A percentile compares a stretch with the other conserved stretches of the same genome.
Evolutionary conservation across 768 basidiomycete species (phyloP).

Genomic region (Leccinum subgranulosum): DNA sequence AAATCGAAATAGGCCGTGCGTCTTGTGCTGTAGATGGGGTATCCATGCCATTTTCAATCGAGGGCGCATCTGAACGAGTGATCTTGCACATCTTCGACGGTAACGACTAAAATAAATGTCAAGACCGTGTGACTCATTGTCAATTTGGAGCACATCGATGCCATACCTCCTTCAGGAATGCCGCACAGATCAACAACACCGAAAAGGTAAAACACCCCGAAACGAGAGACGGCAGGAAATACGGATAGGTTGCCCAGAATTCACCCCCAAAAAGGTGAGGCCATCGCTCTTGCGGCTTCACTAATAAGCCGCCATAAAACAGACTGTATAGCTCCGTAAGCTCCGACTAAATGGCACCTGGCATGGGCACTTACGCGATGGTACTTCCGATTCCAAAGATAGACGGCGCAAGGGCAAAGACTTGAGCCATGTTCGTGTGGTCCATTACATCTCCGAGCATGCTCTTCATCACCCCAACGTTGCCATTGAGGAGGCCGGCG

Average conservation of each 20-base stretch:
- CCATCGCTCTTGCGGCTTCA: constrained; percentile 53
- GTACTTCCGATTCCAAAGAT: constrained; percentile 33
- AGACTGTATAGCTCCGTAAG: constrained; percentile 36
- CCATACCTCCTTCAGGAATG: constrained; percentile 33
- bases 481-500: constrained; percentile 38
- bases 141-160: neutral
- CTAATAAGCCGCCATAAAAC: constrained; percentile 55
- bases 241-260: constrained; percentile 37
- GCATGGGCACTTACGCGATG: constrained; percentile 19
- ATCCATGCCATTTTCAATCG: neutral
- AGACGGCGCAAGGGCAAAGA: constrained; percentile 29
- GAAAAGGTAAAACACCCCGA: constrained; percentile 15
- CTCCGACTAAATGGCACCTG: neutral
- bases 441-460: constrained; percentile 62
- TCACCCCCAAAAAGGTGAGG: constrained; percentile 43
- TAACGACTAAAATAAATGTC: constrained; percentile 20
- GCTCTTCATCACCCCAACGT: constrained; percentile 62
- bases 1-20: constrained; percentile 29
- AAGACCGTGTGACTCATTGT: neutral
- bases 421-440: constrained; percentile 34
- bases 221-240: constrained; percentile 35
- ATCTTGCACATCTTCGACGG: constrained; percentile 11
- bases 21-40: neutral
- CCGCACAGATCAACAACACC: constrained; percentile 14
- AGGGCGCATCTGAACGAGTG: neutral